These are phyloP conservation scores for Scutellaria baicalensis DNA, from an alignment of 257 asterid genomes.

Conservation along the genomic window DNA sequence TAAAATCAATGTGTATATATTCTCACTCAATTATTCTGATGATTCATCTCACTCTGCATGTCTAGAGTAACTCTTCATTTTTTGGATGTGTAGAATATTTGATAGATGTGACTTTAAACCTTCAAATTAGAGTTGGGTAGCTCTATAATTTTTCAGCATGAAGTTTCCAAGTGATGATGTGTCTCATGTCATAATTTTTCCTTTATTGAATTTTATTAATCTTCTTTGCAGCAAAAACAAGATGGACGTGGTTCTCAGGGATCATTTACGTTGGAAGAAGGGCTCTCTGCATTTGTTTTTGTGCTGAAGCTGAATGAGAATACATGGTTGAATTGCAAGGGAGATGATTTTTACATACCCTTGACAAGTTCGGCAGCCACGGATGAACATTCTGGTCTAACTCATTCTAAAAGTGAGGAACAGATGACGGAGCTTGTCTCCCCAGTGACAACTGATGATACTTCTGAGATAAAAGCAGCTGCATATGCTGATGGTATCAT, in stretches of 20 bases:
- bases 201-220: constrained; percentile 14
- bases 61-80: too few relatives aligned
- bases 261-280: constrained; percentile 57
- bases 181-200: too few relatives aligned
- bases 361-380: constrained; percentile 30
- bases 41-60: too few relatives aligned
- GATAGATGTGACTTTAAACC: too few relatives aligned
- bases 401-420: constrained; percentile 22
- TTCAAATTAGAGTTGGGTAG: too few relatives aligned
- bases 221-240: constrained; percentile 49
- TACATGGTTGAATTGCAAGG: constrained; percentile 70
- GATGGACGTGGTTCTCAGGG: constrained; percentile 56
- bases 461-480: constrained; percentile 36
- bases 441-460: constrained; percentile 14
- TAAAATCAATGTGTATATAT: too few relatives aligned
- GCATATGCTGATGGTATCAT: constrained; percentile 65
- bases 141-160: too few relatives aligned
- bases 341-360: constrained; percentile 75
- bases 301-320: constrained; percentile 70
- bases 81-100: too few relatives aligned
- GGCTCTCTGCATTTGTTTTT: constrained; percentile 56
- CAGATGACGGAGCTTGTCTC: constrained; percentile 22
- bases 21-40: too few relatives aligned
- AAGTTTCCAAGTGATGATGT: too few relatives aligned
- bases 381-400: constrained; percentile 14